Evolutionary conservation across 306 rosid species (phyloP), one percentile per base, ranked within the genome.

Genomic region (Glycine tomentella): DNA sequence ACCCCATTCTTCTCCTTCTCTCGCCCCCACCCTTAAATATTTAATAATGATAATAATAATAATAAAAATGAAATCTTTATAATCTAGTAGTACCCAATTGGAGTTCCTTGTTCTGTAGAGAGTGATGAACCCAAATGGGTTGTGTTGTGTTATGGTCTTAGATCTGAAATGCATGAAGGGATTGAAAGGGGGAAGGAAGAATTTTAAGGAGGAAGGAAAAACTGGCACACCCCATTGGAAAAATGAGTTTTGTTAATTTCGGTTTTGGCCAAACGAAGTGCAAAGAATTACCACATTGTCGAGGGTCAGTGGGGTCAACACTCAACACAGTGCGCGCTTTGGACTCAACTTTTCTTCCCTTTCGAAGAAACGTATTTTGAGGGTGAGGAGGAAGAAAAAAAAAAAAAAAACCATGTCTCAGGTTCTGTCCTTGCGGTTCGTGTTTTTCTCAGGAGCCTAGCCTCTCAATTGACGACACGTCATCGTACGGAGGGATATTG

Each of bases 1-100:
- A 55, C 50, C 90, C 89, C 90, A 88, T 90, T 62, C 0, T 69
- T 65, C 81, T 6, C 71, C 38, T 74, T 73, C 80, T 66, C 42
- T 74, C 74, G 33, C 57, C 58, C 51, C 66, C 10, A 48, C 80
- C 63, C 72, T 66, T 15, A 4, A 65, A 64, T 17, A 16, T 20
- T 20, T 31, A 57, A 17, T 16, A 17, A 16, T 3, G 8, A 17
- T 3, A 17, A 15, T 0, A 20, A 8, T 36, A 36, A 36, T 25
- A 25, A 25, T 1, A 25, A 25, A n/a, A n/a, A n/a, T n/a, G n/a
- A n/a, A n/a, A n/a, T n/a, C 9, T 7, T n/a, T n/a, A 2, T n/a
- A 15, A 53, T 53, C 9, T 7, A 53, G 9, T 5, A 11, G 31
- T 25, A 25, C 31, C 42, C 14, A 8, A 14, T n/a, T 42, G 17